These are phyloP conservation scores for Rhodotorula sp. DNA, from an alignment of 1,284 basidiomycete genomes.

Conservation along the genomic window DNA sequence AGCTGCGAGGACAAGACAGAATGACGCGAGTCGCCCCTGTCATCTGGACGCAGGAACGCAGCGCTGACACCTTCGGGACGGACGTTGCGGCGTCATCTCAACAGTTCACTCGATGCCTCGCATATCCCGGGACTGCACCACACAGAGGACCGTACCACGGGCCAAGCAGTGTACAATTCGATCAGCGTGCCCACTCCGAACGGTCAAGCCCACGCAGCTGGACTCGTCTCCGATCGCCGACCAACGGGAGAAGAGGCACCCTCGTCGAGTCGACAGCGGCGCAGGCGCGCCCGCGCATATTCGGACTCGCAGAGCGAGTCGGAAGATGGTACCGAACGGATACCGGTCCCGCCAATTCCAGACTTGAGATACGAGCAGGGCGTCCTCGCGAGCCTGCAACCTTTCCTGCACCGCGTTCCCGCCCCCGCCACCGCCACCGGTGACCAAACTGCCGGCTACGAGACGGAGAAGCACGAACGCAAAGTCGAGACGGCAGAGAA, in stretches of 20 bases:
- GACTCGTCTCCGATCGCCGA: not conserved
- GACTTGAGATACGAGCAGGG: slow-evolving; percentile 20
- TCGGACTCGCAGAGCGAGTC: not conserved
- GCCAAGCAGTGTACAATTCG: slow-evolving; percentile 16
- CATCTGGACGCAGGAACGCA: no score
- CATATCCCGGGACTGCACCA: slow-evolving; percentile 17
- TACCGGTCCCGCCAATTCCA: slow-evolving; percentile 13
- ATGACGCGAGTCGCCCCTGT: not conserved
- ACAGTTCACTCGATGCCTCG: slow-evolving; percentile 13
- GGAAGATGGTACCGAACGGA: not conserved
- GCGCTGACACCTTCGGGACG: not conserved
- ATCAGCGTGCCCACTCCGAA: not conserved
- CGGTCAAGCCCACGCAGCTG: not conserved
- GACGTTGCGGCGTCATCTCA: not conserved
- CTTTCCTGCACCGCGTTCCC: slow-evolving; percentile 25
- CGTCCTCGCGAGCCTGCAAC: slow-evolving; percentile 22
- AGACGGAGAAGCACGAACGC: slow-evolving; percentile 3
- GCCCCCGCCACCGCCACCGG: not conserved
- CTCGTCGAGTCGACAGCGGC: not conserved
- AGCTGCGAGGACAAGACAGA: not conserved
- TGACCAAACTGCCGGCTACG: not conserved
- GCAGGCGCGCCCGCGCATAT: not conserved
- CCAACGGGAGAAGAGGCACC: not conserved
- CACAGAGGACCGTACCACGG: slow-evolving; percentile 5
- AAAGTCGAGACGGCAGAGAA: slow-evolving; percentile 14